Base-by-base conservation (phyloP, 495 filamentous ascomycete genomes). In the Annulohypoxylon moriforme region DNA sequence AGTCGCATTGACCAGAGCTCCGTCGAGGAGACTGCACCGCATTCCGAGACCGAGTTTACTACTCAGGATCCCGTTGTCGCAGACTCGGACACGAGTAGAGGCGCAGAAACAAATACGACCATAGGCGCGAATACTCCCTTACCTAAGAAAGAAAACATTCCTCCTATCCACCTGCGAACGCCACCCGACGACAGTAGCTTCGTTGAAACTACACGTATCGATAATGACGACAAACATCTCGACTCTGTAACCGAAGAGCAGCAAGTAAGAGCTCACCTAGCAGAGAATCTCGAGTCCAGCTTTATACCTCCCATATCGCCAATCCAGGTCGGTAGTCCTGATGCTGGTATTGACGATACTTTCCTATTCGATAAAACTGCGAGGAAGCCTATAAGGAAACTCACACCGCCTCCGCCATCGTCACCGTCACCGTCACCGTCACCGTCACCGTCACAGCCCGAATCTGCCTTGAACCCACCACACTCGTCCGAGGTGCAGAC, bases 261-360 rank as follows among this genome's bases (percentile, higher is more conserved):
- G n/a, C 78, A 78, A 34, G 80, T 84, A 13, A 79, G 79, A 31
- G 80, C 81, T 61, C 91, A 92, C 76, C 76, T 97, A 64, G 40
- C 40, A 44, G 90, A 92, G 82, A 94, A 97, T 75, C 88, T 96
- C 65, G 94, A 97, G 77, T 96, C 93, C 7, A 96, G 92, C 75
- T 96, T 97, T 70, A 58, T 94, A 40, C 85, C 85, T 25, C 85
- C 86, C 49, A 71, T 83, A 50, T 87, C 87, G 46, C 86, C 83
- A 27, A 80, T 82, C 36, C 78, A 78, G 11, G 72, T 79, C 20
- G 77, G 72, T 46, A 80, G 73, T 33, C 75, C 73, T 56, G 82
- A 83, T 25, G 75, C 72, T 4, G 80, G 81, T 42, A 67, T 84
- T 55, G 89, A 92, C 76, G 90, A 92, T 76, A 91, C 88, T 53